Conservation (phyloP, 2,329 filamentous ascomycete genomes). For the Scedosporium minutisporum region DNA sequence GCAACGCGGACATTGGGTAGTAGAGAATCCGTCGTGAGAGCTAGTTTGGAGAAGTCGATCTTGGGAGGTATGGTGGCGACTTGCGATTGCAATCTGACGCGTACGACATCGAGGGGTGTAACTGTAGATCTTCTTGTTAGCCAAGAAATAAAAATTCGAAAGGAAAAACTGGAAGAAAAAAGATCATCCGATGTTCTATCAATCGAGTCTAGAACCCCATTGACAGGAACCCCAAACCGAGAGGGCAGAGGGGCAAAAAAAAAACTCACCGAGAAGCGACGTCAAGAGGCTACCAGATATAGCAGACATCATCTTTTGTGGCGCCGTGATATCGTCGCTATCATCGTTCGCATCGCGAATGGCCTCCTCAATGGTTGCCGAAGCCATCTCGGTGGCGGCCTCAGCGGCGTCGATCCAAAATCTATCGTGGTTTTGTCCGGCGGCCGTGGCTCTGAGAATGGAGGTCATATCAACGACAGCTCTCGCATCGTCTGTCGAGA, state of each 20-base stretch:
- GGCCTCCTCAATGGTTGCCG: not conserved
- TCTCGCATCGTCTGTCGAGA: not conserved
- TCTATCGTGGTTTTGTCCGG: constrained; percentile 2
- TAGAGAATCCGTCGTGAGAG: constrained; percentile 46
- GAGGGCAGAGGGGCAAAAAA: not conserved
- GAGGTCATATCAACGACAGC: constrained; percentile 2
- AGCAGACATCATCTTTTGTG: constrained; percentile 92
- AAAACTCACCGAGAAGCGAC: constrained; percentile 65
- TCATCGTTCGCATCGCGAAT: constrained; percentile 12
- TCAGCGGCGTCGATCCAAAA: not conserved
- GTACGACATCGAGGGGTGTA: constrained; percentile 92
- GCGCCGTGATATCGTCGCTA: constrained; percentile 61
- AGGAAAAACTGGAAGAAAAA: not conserved
- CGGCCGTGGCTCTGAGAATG: not conserved
- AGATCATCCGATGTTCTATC: not conserved
- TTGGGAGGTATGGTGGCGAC: constrained; percentile 37
- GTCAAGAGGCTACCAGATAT: constrained; percentile 85
- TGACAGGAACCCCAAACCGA: not conserved
- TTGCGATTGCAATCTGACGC: constrained; percentile 88
- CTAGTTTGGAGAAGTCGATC: constrained; percentile 45
- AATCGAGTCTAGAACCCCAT: not conserved
- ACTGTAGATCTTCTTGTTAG: constrained; percentile 40
- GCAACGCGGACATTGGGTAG: constrained; percentile 61
- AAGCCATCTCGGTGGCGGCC: not conserved
- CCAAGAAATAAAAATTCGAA: not conserved